Conservation (phyloP, 1,284 basidiomycete genomes). For the Athelia sp. region DNA sequence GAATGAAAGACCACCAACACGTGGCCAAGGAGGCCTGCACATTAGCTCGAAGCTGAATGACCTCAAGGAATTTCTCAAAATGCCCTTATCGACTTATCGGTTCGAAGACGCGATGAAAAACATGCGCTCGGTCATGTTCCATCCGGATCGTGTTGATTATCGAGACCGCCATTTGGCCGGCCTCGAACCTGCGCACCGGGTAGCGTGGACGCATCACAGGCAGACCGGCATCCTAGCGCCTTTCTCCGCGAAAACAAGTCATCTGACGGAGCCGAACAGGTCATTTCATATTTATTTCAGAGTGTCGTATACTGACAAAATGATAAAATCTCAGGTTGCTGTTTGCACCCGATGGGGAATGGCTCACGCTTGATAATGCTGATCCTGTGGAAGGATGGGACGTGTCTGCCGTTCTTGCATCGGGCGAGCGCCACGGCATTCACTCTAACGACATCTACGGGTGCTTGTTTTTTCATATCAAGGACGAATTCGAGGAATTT, state of each 20-base stretch:
- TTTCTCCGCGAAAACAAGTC: conserved; percentile 26
- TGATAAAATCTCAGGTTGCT: conserved; percentile 23
- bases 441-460: conserved; percentile 34
- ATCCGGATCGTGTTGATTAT: conserved; percentile 26
- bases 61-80: neutral
- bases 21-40: neutral
- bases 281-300: conserved; percentile 9
- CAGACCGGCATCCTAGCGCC: conserved; percentile 34
- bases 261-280: conserved; percentile 36
- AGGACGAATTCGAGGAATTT: conserved; percentile 34
- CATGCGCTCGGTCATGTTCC: conserved; percentile 24
- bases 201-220: conserved; percentile 30
- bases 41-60: neutral
- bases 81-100: conserved; percentile 22
- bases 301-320: neutral
- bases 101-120: conserved; percentile 23
- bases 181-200: conserved; percentile 30
- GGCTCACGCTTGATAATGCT: conserved; percentile 26
- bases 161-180: conserved; percentile 27
- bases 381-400: conserved; percentile 37
- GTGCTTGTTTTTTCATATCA: conserved; percentile 40
- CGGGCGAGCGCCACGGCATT: conserved; percentile 27
- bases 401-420: conserved; percentile 21
- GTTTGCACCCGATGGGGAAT: conserved; percentile 33
- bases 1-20: neutral